These are phyloP conservation scores for Melastoma malabathricum DNA, from an alignment of 345 rosid genomes.

Conservation along the genomic window DNA sequence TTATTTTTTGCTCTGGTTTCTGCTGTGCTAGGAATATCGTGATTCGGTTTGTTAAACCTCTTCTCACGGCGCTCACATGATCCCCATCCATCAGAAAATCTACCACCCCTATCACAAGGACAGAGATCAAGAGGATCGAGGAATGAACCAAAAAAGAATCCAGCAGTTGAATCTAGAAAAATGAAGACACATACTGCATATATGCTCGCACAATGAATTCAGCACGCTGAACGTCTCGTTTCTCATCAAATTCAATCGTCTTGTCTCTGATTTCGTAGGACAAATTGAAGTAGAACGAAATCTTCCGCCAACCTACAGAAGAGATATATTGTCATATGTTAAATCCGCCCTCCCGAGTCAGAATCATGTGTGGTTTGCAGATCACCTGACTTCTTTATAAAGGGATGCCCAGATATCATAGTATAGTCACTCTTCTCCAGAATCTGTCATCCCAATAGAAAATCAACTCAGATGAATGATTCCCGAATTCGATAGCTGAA, in stretches of 20 bases:
- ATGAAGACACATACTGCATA: constrained; percentile 59
- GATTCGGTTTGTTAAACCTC: constrained; percentile 74
- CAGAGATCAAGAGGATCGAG: neutral
- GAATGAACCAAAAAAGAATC: neutral
- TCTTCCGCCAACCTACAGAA: constrained; percentile 88
- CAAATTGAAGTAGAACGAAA: constrained; percentile 80
- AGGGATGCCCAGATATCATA: constrained; percentile 75
- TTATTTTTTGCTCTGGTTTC: constrained; percentile 93
- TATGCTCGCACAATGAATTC: constrained; percentile 76
- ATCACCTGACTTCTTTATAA: constrained; percentile 84
- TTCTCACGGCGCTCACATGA: constrained; percentile 87
- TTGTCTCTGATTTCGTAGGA: constrained; percentile 84
- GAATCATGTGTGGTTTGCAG: neutral
- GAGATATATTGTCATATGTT: constrained; percentile 4
- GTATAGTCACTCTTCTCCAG: constrained; percentile 83
- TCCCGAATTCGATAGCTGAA: too few species aligned
- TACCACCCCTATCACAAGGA: constrained; percentile 40
- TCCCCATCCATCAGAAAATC: constrained; percentile 95
- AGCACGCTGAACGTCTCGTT: constrained; percentile 81
- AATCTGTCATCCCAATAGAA: constrained; percentile 32
- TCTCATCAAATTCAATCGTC: constrained; percentile 81
- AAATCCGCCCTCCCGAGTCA: constrained; percentile 4
- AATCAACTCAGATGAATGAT: neutral
- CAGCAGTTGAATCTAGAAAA: constrained; percentile 1
- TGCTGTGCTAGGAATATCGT: constrained; percentile 84